Evolutionary conservation across 345 rosid genomes (phyloP).

Genomic region (Kernera saxatilis): DNA sequence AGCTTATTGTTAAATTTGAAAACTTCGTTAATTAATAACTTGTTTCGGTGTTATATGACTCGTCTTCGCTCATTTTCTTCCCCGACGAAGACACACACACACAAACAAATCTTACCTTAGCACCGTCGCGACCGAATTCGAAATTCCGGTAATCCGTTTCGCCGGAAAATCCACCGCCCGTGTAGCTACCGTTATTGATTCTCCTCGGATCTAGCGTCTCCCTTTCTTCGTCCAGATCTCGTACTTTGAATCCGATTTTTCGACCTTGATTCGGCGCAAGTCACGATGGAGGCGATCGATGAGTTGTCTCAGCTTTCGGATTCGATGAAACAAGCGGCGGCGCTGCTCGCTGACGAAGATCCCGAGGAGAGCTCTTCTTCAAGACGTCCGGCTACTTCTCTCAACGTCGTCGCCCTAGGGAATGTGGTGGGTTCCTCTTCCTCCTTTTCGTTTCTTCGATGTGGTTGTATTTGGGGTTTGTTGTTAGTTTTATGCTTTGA

Average conservation of each 20-base stretch:
- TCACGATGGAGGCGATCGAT: constrained; percentile 85
- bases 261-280: constrained; percentile 6
- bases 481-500: not conserved
- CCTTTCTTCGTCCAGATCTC: constrained; percentile 22
- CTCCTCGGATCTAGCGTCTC: constrained; percentile 11
- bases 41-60: constrained; percentile 14
- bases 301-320: constrained; percentile 75
- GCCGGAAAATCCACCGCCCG: not conserved
- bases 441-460: not conserved
- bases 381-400: constrained; percentile 59
- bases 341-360: constrained; percentile 89
- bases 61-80: constrained; percentile 6
- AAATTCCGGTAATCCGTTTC: not conserved
- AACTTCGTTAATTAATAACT: not conserved
- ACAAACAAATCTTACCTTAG: constrained; percentile 7
- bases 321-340: constrained; percentile 72
- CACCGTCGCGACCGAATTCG: constrained; percentile 25
- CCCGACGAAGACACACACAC: constrained; percentile 7
- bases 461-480: not conserved
- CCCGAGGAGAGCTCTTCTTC: constrained; percentile 69
- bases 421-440: constrained; percentile 61
- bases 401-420: constrained; percentile 87
- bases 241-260: constrained; percentile 1
- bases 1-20: not conserved
- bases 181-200: not conserved